phyloP scores from a whole-genome alignment of 257 asterid species.

The Craterostigma plantagineum region DNA sequence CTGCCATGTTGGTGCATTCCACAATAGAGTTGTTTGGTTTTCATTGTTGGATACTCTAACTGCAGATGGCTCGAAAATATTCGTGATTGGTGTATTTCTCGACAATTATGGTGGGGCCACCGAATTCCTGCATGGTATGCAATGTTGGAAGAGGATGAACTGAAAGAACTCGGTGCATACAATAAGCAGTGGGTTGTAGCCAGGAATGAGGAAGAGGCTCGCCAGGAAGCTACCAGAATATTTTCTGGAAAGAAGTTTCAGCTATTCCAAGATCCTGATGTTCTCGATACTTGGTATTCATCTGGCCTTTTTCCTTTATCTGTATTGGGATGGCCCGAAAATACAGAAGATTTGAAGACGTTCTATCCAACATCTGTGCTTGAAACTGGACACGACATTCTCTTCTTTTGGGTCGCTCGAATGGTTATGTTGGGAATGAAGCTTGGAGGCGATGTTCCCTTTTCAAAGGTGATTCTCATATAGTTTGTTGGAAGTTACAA shows the following conservation, averaged over 20 bases:
- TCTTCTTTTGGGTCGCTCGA: conserved; percentile 96
- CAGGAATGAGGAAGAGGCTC: conserved; percentile 56
- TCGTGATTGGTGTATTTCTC: conserved; percentile 95
- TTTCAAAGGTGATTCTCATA: conserved; percentile 36
- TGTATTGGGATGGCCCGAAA: conserved; percentile 91
- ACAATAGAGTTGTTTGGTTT: no score
- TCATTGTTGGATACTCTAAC: neutral
- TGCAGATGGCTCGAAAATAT: conserved; percentile 94
- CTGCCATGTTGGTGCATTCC: no score
- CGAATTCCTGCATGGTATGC: conserved; percentile 93
- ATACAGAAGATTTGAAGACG: conserved; percentile 54
- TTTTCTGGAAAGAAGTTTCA: conserved; percentile 51
- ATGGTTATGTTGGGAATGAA: conserved; percentile 97
- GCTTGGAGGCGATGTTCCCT: conserved; percentile 91
- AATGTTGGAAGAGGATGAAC: conserved; percentile 45
- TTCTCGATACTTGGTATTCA: conserved; percentile 95
- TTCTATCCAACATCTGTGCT: conserved; percentile 88
- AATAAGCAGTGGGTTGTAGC: conserved; percentile 77
- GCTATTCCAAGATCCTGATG: conserved; percentile 77
- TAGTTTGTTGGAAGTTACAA: neutral
- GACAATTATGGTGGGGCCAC: conserved; percentile 99
- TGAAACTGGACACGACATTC: conserved; percentile 91
- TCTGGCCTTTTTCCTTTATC: conserved; percentile 82
- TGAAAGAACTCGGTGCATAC: conserved; percentile 51
- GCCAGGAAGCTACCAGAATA: conserved; percentile 31